These are phyloP conservation scores for Solanum okadae DNA, from an alignment of 257 asterid genomes.

Conservation along the genomic window DNA sequence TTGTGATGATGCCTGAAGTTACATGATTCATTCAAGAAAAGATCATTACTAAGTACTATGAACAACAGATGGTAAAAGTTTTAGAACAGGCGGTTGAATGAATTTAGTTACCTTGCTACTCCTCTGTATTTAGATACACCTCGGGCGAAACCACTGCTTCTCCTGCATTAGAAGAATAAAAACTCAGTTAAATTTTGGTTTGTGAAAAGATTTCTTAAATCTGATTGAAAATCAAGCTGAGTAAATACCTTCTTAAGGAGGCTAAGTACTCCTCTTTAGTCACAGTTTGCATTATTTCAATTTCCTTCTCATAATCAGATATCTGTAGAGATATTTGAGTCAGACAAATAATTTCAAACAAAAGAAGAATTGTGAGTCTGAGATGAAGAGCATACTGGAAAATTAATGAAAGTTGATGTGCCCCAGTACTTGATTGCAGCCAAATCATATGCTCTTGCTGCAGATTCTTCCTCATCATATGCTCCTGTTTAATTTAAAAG, in stretches of 20 bases:
- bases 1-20: slow-evolving; percentile 56
- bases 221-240: neutral
- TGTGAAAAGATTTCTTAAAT: neutral
- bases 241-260: slow-evolving; percentile 58
- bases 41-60: neutral
- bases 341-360: neutral
- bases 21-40: neutral
- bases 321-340: slow-evolving; percentile 16
- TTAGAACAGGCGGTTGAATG: neutral
- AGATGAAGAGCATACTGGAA: slow-evolving; percentile 37
- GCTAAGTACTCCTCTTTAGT: slow-evolving; percentile 69
- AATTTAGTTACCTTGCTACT: slow-evolving; percentile 44
- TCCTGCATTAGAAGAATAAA: slow-evolving; percentile 20
- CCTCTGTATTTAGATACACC: slow-evolving; percentile 79
- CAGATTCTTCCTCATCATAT: slow-evolving; percentile 79
- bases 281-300: slow-evolving; percentile 49
- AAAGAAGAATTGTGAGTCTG: neutral
- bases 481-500: slow-evolving; percentile 32
- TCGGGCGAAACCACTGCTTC: slow-evolving; percentile 82
- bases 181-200: neutral
- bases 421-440: slow-evolving; percentile 91
- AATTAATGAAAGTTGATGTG: slow-evolving; percentile 57
- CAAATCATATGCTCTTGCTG: slow-evolving; percentile 87
- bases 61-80: neutral
- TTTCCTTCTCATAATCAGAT: slow-evolving; percentile 49